Evolutionary conservation across 169 alveolate species (phyloP).

Genomic region (Plasmodium reichenowi): DNA sequence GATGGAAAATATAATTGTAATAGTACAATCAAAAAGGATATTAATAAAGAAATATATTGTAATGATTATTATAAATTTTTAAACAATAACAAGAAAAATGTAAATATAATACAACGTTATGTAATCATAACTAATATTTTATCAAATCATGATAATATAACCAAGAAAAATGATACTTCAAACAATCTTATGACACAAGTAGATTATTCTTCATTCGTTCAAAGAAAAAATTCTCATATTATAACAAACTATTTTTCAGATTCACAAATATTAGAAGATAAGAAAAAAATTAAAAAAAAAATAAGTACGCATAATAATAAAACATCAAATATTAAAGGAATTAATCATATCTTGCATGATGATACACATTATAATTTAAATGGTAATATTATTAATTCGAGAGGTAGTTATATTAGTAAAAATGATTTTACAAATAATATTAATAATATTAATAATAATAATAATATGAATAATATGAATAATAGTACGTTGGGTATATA

Average conservation of each 20-base stretch:
- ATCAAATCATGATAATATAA: background rate
- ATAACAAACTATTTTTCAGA: slow-evolving; percentile 40
- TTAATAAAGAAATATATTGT: slow-evolving; percentile 54
- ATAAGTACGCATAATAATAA: background rate
- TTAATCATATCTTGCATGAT: background rate
- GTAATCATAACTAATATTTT: background rate
- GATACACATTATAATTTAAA: too few relatives aligned
- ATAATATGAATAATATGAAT: slow-evolving; percentile 1
- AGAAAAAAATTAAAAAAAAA: slow-evolving; percentile 11
- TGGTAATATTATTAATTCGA: background rate
- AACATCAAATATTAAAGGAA: background rate
- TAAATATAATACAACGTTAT: slow-evolving; percentile 21
- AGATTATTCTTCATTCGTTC: slow-evolving; percentile 25
- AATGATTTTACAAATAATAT: background rate
- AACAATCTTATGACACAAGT: background rate
- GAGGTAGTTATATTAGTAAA: background rate
- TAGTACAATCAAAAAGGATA: slow-evolving; percentile 28
- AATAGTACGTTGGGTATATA: background rate
- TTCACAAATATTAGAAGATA: slow-evolving; percentile 17
- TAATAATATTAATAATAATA: background rate
- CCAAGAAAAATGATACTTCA: background rate
- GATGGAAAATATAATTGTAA: slow-evolving; percentile 67
- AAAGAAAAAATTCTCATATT: background rate
- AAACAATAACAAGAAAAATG: slow-evolving; percentile 30
- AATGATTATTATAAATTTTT: slow-evolving; percentile 69